Evolutionary conservation across 2,329 filamentous ascomycete species (phyloP), one percentile per base, ranked within the genome.

Genomic region (Trichoderma sp.): DNA sequence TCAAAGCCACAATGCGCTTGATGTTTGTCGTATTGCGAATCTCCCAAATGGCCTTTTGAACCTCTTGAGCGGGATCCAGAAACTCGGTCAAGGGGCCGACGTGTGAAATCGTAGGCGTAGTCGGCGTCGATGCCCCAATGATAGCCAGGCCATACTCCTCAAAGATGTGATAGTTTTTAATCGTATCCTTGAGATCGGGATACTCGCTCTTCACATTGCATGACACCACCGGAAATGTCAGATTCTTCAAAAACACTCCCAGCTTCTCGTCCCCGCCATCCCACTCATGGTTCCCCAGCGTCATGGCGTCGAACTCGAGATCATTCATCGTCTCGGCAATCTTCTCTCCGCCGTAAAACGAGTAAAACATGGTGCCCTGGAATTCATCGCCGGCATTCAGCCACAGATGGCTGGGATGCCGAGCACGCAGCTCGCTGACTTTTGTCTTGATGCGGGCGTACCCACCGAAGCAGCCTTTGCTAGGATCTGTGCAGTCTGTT

Each of bases 351-450:
- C 85, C 85, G 74, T 91, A 91, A 76, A 85, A 90, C 4, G 84
- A 84, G 79, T 89, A 91, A 80, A 90, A 91, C 8, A 90, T 81
- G 0, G 89, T 91, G 66, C 89, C 89, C 73, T 90, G 87, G 75
- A 91, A 91, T 75, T 91, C 89, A 72, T 91, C 89, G n/a, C 89
- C 89, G 2, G 85, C 86, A 68, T 91, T 89, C 56, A 91, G 79
- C 79, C 87, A 86, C 18, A 91, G 80, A 67, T 86, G 87, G 74
- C 90, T 86, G n/a, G 86, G 83, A 74, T 89, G 82, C 34, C 82
- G 81, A 5, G 85, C 83, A 34, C 87, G 84, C 30, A 87, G 83
- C 73, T 85, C 81, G 65, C 89, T 83, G 46, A 90, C 79, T 6
- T 87, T 83, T 24, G 84, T 83, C 81, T 89, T 89, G 76, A 91